Evolutionary conservation across 768 basidiomycete genomes (phyloP), one percentile per base, ranked within the genome.

Genomic region (Leccinum barrowsii): DNA sequence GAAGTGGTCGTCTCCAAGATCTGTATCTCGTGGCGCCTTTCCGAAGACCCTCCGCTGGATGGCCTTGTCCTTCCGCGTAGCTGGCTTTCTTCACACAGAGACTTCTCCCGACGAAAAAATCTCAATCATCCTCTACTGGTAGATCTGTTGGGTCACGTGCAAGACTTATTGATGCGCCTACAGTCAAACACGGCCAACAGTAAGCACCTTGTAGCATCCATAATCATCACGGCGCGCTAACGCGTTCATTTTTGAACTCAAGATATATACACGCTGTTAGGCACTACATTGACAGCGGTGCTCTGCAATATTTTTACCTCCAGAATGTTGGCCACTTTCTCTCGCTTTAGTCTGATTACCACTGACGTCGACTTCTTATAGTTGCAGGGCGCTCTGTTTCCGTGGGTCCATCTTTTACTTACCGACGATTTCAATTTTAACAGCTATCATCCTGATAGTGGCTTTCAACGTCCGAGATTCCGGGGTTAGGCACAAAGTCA

Each of bases 41-140:
- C 34, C 40, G 58, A 12, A 17, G 17, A 15, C 5, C 58, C 47
- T 0, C 54, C 48, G 47, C 66, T 84, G 0, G 80, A 86, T 63
- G 73, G 75, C 13, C 61, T 83, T 32, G 78, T 79, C 3, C 74
- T 87, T 40, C 86, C 86, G 0, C 77, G 76, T 2, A 79, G 76
- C 53, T 87, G 85, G 84, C 63, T 85, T n/a, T 35, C 71, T 15
- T 17, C 42, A 26, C 37, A 63, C 42, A 57, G 57, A 13, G 61
- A 59, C 56, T 60, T 65, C 54, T 68, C 35, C 5, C 12, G 2
- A 0, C 47, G 61, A 42, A 65, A 64, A 58, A 55, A 60, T 7
- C 30, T 58, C 34, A 17, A 13, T 13, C 72, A 79, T 64, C 81
- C 0, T 84, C 81, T 64, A 72, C 79, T 56, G 65, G 79, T 55